Percentiles rank a stretch among this genome's conserved stretches.
These are phyloP conservation scores for Tolypocladium guangdongense DNA, from an alignment of 2,329 filamentous ascomycete species.

Conservation along the genomic window DNA sequence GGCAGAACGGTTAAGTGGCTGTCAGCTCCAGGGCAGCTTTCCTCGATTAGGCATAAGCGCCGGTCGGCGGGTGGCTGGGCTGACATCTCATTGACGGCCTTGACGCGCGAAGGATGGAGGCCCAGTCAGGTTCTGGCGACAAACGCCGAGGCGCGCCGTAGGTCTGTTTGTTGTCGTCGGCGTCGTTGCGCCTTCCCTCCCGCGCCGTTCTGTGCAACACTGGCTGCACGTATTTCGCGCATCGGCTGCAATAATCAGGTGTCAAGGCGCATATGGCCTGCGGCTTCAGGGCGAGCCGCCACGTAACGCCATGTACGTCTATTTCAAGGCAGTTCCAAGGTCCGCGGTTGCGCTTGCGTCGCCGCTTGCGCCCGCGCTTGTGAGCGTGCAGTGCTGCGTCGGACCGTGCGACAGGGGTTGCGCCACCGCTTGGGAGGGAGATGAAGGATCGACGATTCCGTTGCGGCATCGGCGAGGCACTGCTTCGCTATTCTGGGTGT, in stretches of 20 bases:
- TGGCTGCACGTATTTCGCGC: not conserved
- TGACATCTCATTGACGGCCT: not conserved
- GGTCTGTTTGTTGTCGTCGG: not conserved
- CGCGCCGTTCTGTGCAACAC: not conserved
- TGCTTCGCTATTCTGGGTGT: not conserved
- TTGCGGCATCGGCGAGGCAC: not conserved
- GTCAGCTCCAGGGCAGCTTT: not conserved
- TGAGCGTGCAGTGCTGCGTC: constrained; percentile 1
- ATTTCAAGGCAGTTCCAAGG: not conserved
- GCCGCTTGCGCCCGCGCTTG: constrained; percentile 2
- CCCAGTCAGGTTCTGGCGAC: not conserved
- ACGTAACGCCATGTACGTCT: not conserved
- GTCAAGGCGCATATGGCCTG: not conserved
- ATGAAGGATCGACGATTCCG: not conserved
- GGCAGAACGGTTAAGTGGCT: not conserved
- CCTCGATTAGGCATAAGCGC: not conserved
- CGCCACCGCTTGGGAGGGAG: not conserved
- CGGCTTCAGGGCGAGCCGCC: not conserved
- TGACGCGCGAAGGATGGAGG: not conserved
- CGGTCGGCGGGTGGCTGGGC: not conserved
- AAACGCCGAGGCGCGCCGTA: constrained; percentile 1
- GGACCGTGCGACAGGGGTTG: not conserved
- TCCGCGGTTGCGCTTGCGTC: not conserved
- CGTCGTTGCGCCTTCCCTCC: not conserved
- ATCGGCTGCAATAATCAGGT: not conserved